Conservation (phyloP, 1,139 yeast species). For the Geotrichum bryndzae region DNA sequence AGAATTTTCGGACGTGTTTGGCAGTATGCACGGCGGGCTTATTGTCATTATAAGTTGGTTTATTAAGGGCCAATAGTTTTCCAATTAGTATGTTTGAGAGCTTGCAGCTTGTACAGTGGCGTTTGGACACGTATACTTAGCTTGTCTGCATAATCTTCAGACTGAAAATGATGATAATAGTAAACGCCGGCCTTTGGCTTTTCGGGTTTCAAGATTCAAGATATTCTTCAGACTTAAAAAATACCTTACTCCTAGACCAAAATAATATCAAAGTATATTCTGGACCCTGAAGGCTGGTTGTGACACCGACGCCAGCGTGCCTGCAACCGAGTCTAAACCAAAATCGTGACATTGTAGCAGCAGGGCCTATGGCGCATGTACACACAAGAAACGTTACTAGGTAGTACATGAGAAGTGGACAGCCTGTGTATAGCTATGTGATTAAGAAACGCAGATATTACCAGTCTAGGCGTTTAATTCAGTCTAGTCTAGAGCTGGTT, state of each 20-base stretch:
- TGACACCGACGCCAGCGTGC: background rate
- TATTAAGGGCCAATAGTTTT: background rate
- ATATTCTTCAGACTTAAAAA: no score
- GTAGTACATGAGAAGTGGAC: background rate
- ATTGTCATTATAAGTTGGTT: background rate
- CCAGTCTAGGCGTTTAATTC: background rate
- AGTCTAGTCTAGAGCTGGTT: background rate
- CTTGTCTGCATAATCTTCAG: background rate
- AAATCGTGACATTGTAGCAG: background rate
- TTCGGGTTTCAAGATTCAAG: no score
- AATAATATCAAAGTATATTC: background rate
- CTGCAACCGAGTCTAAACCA: background rate
- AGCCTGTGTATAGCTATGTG: background rate
- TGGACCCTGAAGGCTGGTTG: background rate
- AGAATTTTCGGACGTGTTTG: background rate
- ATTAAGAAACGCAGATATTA: background rate
- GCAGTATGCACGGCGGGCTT: background rate
- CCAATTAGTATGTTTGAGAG: background rate
- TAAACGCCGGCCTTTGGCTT: no score
- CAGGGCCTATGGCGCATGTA: background rate
- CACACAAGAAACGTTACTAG: background rate
- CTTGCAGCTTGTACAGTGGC: background rate
- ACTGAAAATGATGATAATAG: no score
- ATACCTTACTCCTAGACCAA: background rate
- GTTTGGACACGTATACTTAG: background rate